phyloP scores from a whole-genome alignment of 192 early-diverging fungal species.

The Podila horticola region DNA sequence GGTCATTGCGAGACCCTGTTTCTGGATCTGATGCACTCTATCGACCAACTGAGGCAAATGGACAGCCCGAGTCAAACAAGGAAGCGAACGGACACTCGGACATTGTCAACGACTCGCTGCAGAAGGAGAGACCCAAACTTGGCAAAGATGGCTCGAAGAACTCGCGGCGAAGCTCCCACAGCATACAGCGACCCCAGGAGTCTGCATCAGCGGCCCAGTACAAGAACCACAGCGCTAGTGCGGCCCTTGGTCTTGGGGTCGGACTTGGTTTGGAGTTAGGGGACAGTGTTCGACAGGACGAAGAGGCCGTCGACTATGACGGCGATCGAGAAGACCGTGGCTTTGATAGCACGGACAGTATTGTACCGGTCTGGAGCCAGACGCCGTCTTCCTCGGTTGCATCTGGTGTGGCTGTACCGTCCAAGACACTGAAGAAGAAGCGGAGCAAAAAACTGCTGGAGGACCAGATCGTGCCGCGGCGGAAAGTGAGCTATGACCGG shows the following conservation, averaged over 20 bases:
- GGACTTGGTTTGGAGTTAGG: constrained; percentile 19
- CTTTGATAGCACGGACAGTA: too few relatives aligned
- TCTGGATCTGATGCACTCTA: background rate
- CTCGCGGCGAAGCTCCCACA: constrained; percentile 36
- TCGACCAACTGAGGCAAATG: too few relatives aligned
- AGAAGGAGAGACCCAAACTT: background rate
- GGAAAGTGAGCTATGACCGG: constrained; percentile 20
- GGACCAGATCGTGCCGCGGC: constrained; percentile 10
- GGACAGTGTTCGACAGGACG: background rate
- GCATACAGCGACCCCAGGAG: constrained; percentile 11
- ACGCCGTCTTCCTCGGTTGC: background rate
- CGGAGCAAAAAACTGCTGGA: constrained; percentile 5
- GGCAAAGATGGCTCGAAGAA: constrained; percentile 8
- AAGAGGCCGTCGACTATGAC: background rate
- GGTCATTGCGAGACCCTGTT: background rate
- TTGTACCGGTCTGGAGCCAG: background rate
- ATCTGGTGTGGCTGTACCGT: background rate
- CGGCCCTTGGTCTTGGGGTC: background rate
- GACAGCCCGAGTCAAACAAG: background rate
- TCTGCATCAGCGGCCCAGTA: background rate
- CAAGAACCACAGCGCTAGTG: constrained; percentile 20
- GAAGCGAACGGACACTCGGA: background rate
- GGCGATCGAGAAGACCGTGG: background rate
- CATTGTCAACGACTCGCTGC: background rate
- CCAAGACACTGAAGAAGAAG: background rate